phyloP scores from a whole-genome alignment of 139 green algal species.

The Picochlorum sp. region DNA sequence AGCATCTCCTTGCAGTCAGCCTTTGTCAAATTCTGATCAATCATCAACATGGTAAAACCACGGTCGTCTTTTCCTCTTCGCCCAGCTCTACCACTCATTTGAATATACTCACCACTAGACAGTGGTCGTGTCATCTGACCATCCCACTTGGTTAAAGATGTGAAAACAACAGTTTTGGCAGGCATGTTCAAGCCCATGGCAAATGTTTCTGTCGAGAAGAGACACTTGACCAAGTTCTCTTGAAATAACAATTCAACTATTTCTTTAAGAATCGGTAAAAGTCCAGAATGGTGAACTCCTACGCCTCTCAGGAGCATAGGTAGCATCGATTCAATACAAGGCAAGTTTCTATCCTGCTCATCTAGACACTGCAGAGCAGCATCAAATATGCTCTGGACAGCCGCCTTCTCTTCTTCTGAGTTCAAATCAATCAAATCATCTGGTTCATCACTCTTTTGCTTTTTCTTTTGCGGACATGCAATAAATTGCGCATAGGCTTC shows the following conservation, averaged over 20 bases:
- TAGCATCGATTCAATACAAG: slow-evolving; percentile 61
- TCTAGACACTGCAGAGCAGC: slow-evolving; percentile 66
- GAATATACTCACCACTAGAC: slow-evolving; percentile 86
- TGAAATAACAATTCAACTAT: slow-evolving; percentile 97
- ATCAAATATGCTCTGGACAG: slow-evolving; percentile 54
- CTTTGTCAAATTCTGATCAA: slow-evolving; percentile 56
- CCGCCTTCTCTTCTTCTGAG: slow-evolving; percentile 32
- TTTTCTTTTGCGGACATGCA: background rate
- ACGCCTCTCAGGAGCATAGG: slow-evolving; percentile 80
- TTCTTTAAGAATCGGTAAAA: slow-evolving; percentile 97
- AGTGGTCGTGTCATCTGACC: slow-evolving; percentile 55
- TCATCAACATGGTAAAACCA: slow-evolving; percentile 84
- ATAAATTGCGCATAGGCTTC: slow-evolving; percentile 4
- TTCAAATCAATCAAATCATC: slow-evolving; percentile 46
- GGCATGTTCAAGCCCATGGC: slow-evolving; percentile 99
- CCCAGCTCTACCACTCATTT: slow-evolving; percentile 93
- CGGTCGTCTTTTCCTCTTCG: slow-evolving; percentile 82
- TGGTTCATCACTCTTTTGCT: background rate
- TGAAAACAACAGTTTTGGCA: slow-evolving; percentile 88
- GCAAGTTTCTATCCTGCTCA: slow-evolving; percentile 75
- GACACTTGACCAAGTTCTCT: slow-evolving; percentile 50
- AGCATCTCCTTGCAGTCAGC: slow-evolving; percentile 34
- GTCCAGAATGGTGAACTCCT: slow-evolving; percentile 85
- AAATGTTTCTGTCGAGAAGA: slow-evolving; percentile 95
- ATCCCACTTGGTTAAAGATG: slow-evolving; percentile 83